phyloP scores from a whole-genome alignment of 1,284 basidiomycete species.

The Fomes fomentarius region DNA sequence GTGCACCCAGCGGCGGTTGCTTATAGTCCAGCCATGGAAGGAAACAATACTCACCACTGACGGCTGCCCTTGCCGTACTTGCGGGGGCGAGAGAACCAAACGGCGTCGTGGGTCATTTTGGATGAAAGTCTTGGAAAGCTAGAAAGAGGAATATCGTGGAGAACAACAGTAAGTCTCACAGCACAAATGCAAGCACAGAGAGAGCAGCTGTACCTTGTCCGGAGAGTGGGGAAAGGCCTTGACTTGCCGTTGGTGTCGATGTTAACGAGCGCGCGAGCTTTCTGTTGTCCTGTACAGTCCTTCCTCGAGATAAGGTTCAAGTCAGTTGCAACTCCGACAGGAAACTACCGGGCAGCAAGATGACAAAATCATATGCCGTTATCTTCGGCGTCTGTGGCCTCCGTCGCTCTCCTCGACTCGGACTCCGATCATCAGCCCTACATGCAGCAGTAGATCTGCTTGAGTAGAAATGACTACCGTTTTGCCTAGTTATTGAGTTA shows the following conservation, averaged over 20 bases:
- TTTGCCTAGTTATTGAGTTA: too few relatives aligned
- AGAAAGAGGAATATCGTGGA: neutral
- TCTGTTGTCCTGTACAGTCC: constrained; percentile 28
- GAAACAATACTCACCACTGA: constrained; percentile 72
- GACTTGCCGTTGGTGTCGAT: too few relatives aligned
- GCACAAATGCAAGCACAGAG: neutral
- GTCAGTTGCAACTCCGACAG: constrained; percentile 8
- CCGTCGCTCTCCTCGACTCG: too few relatives aligned
- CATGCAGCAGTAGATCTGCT: too few relatives aligned
- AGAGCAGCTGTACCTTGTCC: constrained; percentile 20
- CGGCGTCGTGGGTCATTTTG: constrained; percentile 89
- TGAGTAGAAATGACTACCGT: too few relatives aligned
- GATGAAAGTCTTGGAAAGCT: constrained; percentile 27
- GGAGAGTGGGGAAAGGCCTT: constrained; percentile 22
- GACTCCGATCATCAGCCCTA: too few relatives aligned
- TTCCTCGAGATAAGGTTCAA: constrained; percentile 18
- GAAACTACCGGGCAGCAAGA: neutral
- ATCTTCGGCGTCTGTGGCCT: too few relatives aligned
- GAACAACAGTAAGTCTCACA: neutral
- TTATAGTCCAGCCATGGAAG: neutral
- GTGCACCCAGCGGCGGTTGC: neutral
- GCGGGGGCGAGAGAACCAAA: constrained; percentile 93
- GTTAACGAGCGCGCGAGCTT: constrained; percentile 22
- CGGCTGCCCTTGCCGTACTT: constrained; percentile 95
- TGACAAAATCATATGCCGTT: too few relatives aligned